A percentile compares a stretch with the other conserved stretches of the same genome.
phyloP scores from a whole-genome alignment of 805 yeast species.

The Ogataea philodendri region DNA sequence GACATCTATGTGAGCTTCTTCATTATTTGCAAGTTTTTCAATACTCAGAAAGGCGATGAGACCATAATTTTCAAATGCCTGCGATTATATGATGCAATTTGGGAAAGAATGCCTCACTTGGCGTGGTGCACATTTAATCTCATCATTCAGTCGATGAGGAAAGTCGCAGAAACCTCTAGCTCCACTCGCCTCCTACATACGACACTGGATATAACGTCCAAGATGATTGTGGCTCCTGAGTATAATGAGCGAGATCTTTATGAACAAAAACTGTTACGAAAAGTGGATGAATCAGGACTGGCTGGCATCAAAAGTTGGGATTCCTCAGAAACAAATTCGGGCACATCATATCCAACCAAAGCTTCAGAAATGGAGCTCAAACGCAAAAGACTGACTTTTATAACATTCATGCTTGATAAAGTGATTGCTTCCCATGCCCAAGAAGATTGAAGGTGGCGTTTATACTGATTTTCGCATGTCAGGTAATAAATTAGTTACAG shows the following conservation, averaged over 20 bases:
- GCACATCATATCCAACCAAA: too few relatives aligned
- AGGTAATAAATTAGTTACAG: too few relatives aligned
- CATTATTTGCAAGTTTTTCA: constrained; percentile 22
- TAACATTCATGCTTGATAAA: constrained; percentile 18
- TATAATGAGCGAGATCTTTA: constrained; percentile 28
- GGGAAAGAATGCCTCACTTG: constrained; percentile 12
- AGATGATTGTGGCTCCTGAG: constrained; percentile 32
- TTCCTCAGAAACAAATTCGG: constrained; percentile 13
- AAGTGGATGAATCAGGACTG: constrained; percentile 25
- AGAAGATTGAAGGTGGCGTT: too few relatives aligned
- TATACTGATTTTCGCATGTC: too few relatives aligned
- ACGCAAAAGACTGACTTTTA: constrained; percentile 9
- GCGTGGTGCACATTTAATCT: constrained; percentile 23
- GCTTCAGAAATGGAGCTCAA: constrained; percentile 1
- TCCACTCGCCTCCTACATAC: constrained; percentile 25
- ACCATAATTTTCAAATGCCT: constrained; percentile 25
- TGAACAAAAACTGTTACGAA: constrained; percentile 17
- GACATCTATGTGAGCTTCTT: constrained; percentile 19
- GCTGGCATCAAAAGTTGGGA: constrained; percentile 23
- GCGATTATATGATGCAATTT: constrained; percentile 18
- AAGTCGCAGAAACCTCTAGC: constrained; percentile 24
- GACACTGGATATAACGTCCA: constrained; percentile 24
- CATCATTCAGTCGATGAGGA: constrained; percentile 21
- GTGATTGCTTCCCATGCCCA: constrained; percentile 23
- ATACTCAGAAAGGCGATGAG: constrained; percentile 26